Base-by-base conservation (phyloP, 345 rosid genomes). In the Jatropha curcas region DNA sequence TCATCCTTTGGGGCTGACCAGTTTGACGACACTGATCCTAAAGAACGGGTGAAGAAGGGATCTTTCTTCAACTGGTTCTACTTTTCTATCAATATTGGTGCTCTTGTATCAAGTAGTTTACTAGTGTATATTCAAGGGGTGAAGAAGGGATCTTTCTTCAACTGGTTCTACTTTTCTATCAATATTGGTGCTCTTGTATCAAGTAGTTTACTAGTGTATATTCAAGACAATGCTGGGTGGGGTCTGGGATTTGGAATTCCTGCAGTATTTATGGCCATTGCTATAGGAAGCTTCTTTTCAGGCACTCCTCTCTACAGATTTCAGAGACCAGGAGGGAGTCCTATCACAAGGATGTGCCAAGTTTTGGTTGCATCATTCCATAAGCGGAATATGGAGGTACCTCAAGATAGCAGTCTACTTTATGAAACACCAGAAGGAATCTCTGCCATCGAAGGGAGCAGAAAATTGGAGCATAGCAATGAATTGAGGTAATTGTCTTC, bases 61-160 rank as follows among this genome's bases (percentile, higher is more conserved):
- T 92, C 99, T 0, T 95, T 95, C 75, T 92, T 95, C 75, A 95
- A 95, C 81, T 95, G 97, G 97, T 95, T 86, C 72, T 95, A 90
- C 75, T 92, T 95, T 83, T 90, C 96, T 20, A 86, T 95, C 74
- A 95, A 95, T 71, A 88, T 92, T 34, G 99, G 99, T 30, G 98
- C 96, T 37, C 86, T 92, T 9, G 76, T 92, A 57, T 95, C 97
- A 28, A 88, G 97, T 74, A 95, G 92, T 81, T 81, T 92, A 59
- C 57, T 95, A 65, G 98, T 95, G 39, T 91, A 94, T 88, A 81
- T 89, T 81, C 99, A 95, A 86, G 99, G n/a, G n/a, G n/a, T 77
- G 68, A 92, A 83, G 72, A 95, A 92, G 74, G 96, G 94, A 39
- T 92, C 99, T 0, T 95, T 95, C 75, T 92, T 95, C 75, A 95